Evolutionary conservation across 768 basidiomycete species (phyloP).

Genomic region (Aureoboletus auriporus): DNA sequence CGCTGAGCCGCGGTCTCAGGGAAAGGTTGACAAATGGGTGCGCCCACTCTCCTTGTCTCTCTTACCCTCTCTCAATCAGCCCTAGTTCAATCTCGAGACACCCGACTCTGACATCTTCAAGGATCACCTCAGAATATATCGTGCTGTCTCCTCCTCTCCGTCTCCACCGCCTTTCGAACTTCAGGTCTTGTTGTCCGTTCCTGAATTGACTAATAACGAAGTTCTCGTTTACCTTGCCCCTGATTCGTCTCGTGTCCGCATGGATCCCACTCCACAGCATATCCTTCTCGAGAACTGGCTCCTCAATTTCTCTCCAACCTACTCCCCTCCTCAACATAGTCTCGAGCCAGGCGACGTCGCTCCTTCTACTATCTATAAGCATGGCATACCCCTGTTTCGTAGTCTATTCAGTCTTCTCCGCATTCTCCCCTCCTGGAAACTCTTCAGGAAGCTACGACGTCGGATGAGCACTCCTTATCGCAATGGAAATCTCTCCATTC

Average conservation of each 20-base stretch:
- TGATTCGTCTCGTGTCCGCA: slow-evolving; percentile 54
- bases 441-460: slow-evolving; percentile 56
- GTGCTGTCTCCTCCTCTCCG: slow-evolving; percentile 38
- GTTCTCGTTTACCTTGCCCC: slow-evolving; percentile 66
- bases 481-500: slow-evolving; percentile 45
- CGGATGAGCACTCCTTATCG: slow-evolving; percentile 33
- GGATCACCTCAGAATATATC: slow-evolving; percentile 56
- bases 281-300: slow-evolving; percentile 75
- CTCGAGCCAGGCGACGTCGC: slow-evolving; percentile 46
- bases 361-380: slow-evolving; percentile 79
- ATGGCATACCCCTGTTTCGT: slow-evolving; percentile 77
- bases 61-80: background rate
- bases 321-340: slow-evolving; percentile 13
- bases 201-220: slow-evolving; percentile 65
- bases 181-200: slow-evolving; percentile 66
- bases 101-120: slow-evolving; percentile 69
- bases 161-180: slow-evolving; percentile 51
- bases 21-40: slow-evolving; percentile 81
- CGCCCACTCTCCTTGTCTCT: slow-evolving; percentile 22
- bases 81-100: slow-evolving; percentile 78
- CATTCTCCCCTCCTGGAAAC: slow-evolving; percentile 73
- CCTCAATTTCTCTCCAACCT: slow-evolving; percentile 41
- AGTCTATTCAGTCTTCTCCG: slow-evolving; percentile 67
- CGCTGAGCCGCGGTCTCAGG: slow-evolving; percentile 36
- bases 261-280: slow-evolving; percentile 64